Percentiles rank a stretch among this genome's conserved stretches.
phyloP scores from a whole-genome alignment of 2,329 filamentous ascomycete genomes.

The Pleomassaria siparia region DNA sequence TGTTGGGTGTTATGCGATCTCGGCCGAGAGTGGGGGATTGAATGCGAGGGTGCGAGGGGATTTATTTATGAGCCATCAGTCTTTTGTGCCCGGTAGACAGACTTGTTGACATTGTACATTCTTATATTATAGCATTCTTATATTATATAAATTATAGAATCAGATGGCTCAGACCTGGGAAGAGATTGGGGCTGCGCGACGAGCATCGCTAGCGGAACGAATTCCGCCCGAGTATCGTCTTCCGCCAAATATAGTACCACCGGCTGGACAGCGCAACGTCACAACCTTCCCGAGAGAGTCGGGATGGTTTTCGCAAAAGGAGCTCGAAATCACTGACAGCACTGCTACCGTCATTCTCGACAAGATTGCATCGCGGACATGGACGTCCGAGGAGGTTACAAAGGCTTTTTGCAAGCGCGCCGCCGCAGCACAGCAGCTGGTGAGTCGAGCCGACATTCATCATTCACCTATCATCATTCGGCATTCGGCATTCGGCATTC shows the following conservation, averaged over 20 bases:
- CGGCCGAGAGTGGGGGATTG: constrained; percentile 1
- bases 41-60: no score
- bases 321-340: constrained; percentile 53
- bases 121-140: no score
- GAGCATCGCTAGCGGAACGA: constrained; percentile 47
- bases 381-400: constrained; percentile 56
- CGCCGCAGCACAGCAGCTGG: constrained; percentile 57
- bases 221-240: constrained; percentile 63
- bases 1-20: no score
- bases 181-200: constrained; percentile 47
- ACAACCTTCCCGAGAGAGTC: constrained; percentile 57
- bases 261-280: constrained; percentile 57
- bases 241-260: constrained; percentile 55
- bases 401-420: constrained; percentile 58
- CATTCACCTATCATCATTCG: no score
- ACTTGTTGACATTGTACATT: no score
- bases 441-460: constrained; percentile 23
- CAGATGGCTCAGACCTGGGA: constrained; percentile 44
- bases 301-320: constrained; percentile 60
- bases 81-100: no score
- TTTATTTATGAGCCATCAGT: no score
- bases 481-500: no score
- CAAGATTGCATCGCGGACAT: constrained; percentile 46
- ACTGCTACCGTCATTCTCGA: constrained; percentile 45
- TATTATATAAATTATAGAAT: not conserved